Percentiles rank a stretch among this genome's conserved stretches.
Conservation (phyloP, 2,329 filamentous ascomycete species). For the Zasmidium cellare region DNA sequence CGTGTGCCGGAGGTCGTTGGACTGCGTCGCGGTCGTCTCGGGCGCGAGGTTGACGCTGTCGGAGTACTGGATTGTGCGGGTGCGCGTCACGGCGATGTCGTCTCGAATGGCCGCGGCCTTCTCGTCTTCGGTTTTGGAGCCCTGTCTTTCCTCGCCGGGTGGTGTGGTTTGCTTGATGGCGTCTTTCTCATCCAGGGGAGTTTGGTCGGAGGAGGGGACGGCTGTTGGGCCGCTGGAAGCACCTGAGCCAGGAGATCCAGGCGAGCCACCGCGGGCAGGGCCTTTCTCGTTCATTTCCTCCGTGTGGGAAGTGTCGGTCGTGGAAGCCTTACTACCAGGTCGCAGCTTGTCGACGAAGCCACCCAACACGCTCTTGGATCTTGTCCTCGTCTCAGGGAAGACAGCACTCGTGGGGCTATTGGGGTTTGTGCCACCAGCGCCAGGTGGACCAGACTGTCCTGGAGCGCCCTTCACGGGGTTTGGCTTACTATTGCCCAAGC, state of each 20-base stretch:
- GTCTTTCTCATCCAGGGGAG: constrained; percentile 30
- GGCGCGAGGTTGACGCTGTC: constrained; percentile 27
- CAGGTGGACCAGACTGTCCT: constrained; percentile 52
- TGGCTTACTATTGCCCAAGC: constrained; percentile 53
- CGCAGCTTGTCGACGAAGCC: constrained; percentile 34
- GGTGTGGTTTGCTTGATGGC: constrained; percentile 6
- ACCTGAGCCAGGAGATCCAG: constrained; percentile 25
- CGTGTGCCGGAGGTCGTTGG: constrained; percentile 20
- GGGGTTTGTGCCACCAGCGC: constrained; percentile 34
- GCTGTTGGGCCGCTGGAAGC: constrained; percentile 30
- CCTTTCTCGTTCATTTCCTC: constrained; percentile 29
- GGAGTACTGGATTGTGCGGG: constrained; percentile 35
- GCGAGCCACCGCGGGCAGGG: constrained; percentile 10
- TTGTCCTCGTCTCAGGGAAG: constrained; percentile 1
- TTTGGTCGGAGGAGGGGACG: constrained; percentile 28
- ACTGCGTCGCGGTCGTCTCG: constrained; percentile 32
- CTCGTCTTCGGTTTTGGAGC: constrained; percentile 28
- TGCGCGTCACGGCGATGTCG: constrained; percentile 33
- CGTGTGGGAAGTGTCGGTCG: constrained; percentile 16
- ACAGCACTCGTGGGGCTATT: constrained; percentile 12
- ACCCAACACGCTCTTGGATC: constrained; percentile 29
- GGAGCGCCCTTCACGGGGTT: constrained; percentile 50
- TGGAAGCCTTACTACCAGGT: constrained; percentile 31
- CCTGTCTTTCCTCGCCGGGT: constrained; percentile 10
- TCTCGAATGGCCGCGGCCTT: constrained; percentile 32